Base-by-base conservation (phyloP, 225 moss, liverwort and hornwort species). In the Lunularia cruciata region DNA sequence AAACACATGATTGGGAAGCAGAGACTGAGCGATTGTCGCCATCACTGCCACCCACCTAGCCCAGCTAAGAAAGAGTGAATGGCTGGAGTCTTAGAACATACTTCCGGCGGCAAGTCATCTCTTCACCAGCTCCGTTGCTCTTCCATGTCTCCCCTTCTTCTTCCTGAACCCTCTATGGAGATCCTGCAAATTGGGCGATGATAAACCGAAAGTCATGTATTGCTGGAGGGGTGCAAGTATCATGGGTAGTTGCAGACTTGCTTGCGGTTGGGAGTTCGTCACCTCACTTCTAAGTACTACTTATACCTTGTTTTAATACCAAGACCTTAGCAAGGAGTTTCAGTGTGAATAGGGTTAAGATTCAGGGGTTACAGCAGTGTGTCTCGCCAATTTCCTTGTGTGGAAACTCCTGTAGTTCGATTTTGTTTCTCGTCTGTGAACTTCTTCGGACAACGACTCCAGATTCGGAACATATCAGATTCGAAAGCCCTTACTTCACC, bases 1-100 rank as follows among this genome's bases (percentile, higher is more conserved):
- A 56, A 92, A 90, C 19, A 96, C 33, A 65, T 92, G 69, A 31
- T 84, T 77, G 3, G 95, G 92, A 11, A 92, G 72, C 3, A 96
- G 73, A 6, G 88, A 92, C 57, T 77, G 81, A 15, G 64, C 38
- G 70, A 81, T 81, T 27, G 69, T 62, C 28, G 77, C 76, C 81
- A 81, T 81, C 22, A n/a, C 62, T 52, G 20, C 22, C n/a, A n/a
- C n/a, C n/a, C n/a, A 15, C 12, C 16, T 19, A 15, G 15, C 22
- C 6, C 5, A 63, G 63, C 27, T 63, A 1, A 18, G 18, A 31
- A 39, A 46, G 16, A 16, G 28, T 28, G 20, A 18, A 45, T 2
- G 19, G 3, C 13, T 15, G 8, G 25, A 16, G 63, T 2, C 16
- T 1, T 28, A 46, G 3, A 40, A 45, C 16, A 30, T 46, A 64